Conservation (phyloP, 2,329 filamentous ascomycete species). For the Aspergillus fumigatus region DNA sequence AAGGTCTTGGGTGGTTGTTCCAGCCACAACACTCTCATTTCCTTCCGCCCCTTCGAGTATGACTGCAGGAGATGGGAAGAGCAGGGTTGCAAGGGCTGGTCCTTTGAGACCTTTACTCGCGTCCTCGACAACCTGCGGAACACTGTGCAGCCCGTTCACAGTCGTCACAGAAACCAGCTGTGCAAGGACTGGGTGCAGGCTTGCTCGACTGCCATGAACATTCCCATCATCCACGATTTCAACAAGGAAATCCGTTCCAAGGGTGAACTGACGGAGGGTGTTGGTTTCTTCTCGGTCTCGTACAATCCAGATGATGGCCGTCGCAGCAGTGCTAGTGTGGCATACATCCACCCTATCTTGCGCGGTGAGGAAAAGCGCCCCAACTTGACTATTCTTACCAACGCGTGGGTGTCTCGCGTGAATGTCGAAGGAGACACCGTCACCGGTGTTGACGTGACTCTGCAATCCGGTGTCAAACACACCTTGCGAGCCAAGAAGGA, state of each 20-base stretch:
- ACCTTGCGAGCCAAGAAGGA: conserved; percentile 62
- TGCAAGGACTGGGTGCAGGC: conserved; percentile 86
- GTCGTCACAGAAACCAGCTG: conserved; percentile 80
- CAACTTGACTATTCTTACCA: conserved; percentile 81
- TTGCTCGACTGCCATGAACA: conserved; percentile 71
- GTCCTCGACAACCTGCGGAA: conserved; percentile 80
- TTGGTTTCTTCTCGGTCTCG: conserved; percentile 85
- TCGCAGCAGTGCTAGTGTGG: conserved; percentile 80
- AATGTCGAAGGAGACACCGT: conserved; percentile 67
- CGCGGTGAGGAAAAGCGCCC: conserved; percentile 75
- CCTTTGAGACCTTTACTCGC: conserved; percentile 77
- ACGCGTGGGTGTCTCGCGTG: conserved; percentile 80
- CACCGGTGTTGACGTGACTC: conserved; percentile 66
- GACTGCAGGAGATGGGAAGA: conserved; percentile 81
- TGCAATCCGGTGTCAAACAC: conserved; percentile 56
- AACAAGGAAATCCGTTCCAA: conserved; percentile 74
- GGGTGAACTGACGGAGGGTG: conserved; percentile 68
- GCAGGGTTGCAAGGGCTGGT: conserved; percentile 79
- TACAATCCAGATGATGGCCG: conserved; percentile 87
- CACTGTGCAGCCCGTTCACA: conserved; percentile 84
- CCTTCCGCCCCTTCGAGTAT: conserved; percentile 85
- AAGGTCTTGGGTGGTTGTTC: conserved; percentile 92
- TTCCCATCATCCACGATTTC: conserved; percentile 80
- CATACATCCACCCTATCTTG: conserved; percentile 88
- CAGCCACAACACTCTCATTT: conserved; percentile 90